Conservation (phyloP, 2,329 filamentous ascomycete genomes). For the Penicillium sp. region DNA sequence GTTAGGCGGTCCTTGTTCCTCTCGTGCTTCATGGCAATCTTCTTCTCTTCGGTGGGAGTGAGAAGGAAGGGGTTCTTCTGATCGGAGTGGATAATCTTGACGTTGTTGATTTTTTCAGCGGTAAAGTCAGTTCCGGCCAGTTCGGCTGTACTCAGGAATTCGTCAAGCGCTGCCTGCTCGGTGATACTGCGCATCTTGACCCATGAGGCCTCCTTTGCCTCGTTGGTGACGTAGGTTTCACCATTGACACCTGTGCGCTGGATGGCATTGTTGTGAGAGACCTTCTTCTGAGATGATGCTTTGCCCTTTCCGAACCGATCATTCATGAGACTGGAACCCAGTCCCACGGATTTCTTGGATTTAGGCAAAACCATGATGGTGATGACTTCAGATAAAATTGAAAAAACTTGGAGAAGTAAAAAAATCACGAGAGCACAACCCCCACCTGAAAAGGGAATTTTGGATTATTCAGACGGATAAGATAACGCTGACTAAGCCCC, state of each 20-base stretch:
- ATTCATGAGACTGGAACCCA: constrained; percentile 98
- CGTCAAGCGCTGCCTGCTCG: constrained; percentile 92
- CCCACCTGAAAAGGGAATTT: constrained; percentile 29
- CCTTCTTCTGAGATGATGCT: constrained; percentile 75
- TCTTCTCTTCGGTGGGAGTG: constrained; percentile 77
- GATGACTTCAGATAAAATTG: constrained; percentile 4
- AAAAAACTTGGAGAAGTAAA: constrained; percentile 16
- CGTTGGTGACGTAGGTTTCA: constrained; percentile 88
- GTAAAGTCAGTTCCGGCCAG: constrained; percentile 98
- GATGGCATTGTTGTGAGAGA: constrained; percentile 61
- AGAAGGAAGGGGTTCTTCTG: constrained; percentile 94
- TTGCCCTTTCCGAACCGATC: constrained; percentile 96
- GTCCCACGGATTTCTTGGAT: constrained; percentile 89
- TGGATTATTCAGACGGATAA: constrained; percentile 32
- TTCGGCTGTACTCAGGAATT: constrained; percentile 93
- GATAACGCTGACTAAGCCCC: constrained; percentile 29
- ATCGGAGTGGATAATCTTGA: constrained; percentile 97
- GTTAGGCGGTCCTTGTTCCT: constrained; percentile 76
- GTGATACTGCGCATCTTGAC: constrained; percentile 99
- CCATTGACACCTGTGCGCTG: constrained; percentile 71
- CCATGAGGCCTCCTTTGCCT: constrained; percentile 87
- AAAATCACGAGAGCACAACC: constrained; percentile 18
- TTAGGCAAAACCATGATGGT: constrained; percentile 73
- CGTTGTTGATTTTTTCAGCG: constrained; percentile 97
- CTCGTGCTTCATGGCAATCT: constrained; percentile 74